A percentile compares a stretch with the other conserved stretches of the same genome.
Evolutionary conservation across 169 alveolate genomes (phyloP).

Genomic region (Eimeria necatrix): DNA sequence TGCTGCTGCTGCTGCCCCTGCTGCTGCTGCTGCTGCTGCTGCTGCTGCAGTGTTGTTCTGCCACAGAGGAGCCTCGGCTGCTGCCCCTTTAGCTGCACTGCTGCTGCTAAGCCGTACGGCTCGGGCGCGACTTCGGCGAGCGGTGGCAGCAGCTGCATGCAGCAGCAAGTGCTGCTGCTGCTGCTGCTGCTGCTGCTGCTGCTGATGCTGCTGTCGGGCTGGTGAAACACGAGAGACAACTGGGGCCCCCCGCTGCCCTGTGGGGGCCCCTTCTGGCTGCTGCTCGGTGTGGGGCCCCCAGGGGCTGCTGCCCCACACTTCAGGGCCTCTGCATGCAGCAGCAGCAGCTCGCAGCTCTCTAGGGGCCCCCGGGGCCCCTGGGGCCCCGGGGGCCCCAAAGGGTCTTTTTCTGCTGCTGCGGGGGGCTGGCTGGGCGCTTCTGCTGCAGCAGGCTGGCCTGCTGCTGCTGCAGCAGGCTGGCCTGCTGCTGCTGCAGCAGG

Average conservation of each 20-base stretch:
- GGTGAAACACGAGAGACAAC: background rate
- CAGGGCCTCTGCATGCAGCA: conserved; percentile 41
- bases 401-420: background rate
- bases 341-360: background rate
- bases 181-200: conserved; percentile 20
- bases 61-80: background rate
- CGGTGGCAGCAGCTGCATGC: conserved; percentile 36
- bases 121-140: background rate
- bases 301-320: background rate
- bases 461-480: background rate
- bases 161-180: conserved; percentile 8
- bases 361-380: background rate
- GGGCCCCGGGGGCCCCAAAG: no score
- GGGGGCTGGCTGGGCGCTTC: background rate
- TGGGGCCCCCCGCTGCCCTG: background rate
- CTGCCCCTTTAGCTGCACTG: background rate
- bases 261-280: no score
- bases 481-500: background rate
- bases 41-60: conserved; percentile 11
- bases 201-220: conserved; percentile 22
- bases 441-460: background rate
- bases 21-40: conserved; percentile 34
- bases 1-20: conserved; percentile 17
- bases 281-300: background rate
- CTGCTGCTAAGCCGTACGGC: background rate